A percentile compares a stretch with the other conserved stretches of the same genome.
Conservation (phyloP, 345 rosid species). For the Acer campestre region DNA sequence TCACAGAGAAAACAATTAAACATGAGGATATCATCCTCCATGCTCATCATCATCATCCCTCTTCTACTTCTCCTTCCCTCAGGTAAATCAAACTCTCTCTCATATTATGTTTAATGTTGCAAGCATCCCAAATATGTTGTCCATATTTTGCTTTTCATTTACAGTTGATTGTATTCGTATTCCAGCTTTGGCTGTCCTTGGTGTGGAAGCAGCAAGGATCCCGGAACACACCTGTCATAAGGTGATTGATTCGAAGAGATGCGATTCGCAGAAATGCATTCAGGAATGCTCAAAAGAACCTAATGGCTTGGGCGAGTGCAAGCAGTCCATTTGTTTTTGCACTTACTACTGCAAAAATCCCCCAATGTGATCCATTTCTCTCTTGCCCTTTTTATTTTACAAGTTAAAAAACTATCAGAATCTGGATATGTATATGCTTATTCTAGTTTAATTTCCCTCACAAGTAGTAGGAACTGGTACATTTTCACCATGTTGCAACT, state of each 20-base stretch:
- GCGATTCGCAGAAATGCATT: conserved; percentile 34
- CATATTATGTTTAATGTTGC: too few species aligned
- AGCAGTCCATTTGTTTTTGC: conserved; percentile 38
- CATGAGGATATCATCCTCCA: conserved; percentile 37
- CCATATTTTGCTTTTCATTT: not conserved
- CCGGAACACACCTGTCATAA: conserved; percentile 60
- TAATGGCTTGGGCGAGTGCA: conserved; percentile 45
- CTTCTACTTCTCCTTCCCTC: conserved; percentile 38
- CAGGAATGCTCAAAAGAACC: conserved; percentile 39
- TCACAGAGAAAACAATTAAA: not conserved
- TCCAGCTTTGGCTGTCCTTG: conserved; percentile 3
- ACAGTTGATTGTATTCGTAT: not conserved
- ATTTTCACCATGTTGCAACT: too few species aligned
- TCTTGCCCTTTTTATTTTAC: not conserved
- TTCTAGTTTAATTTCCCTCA: not conserved
- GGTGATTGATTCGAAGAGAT: conserved; percentile 24
- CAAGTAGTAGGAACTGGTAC: not conserved
- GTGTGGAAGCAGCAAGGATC: conserved; percentile 32
- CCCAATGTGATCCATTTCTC: conserved; percentile 26
- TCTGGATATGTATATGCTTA: not conserved
- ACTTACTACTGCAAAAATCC: conserved; percentile 50
- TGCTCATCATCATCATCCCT: conserved; percentile 18
- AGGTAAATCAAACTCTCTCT: conserved; percentile 28
- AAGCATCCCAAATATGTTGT: too few species aligned
- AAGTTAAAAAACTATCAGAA: not conserved